A percentile compares a stretch with the other conserved stretches of the same genome.
Evolutionary conservation across 2,329 filamentous ascomycete species (phyloP).

Genomic region (Thelonectria olida): DNA sequence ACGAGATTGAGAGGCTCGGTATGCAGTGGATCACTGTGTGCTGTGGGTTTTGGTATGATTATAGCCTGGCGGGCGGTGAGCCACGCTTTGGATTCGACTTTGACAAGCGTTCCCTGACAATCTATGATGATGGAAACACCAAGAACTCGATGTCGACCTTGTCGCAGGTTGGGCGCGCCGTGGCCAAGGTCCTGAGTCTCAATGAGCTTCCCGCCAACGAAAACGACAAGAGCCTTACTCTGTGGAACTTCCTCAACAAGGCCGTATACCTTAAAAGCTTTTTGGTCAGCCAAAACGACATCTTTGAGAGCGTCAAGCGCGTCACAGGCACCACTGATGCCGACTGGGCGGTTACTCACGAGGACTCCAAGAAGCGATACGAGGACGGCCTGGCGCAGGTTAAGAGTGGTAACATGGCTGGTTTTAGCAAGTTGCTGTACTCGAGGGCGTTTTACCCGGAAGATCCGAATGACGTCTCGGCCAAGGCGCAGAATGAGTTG

Average conservation of each 20-base stretch:
- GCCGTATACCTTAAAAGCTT: conserved; percentile 64
- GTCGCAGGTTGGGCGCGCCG: conserved; percentile 62
- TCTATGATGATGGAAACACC: conserved; percentile 60
- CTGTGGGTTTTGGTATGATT: conserved; percentile 65
- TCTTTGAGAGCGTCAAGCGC: conserved; percentile 67
- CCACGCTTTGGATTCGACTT: conserved; percentile 59
- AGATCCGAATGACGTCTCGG: conserved; percentile 44
- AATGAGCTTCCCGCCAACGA: conserved; percentile 51
- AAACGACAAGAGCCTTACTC: conserved; percentile 37
- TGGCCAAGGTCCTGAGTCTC: conserved; percentile 60
- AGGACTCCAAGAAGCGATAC: conserved; percentile 57
- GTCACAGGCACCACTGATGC: conserved; percentile 63
- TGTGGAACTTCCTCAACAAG: conserved; percentile 56
- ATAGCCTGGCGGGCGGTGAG: conserved; percentile 52
- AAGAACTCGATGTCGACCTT: conserved; percentile 55
- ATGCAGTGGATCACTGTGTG: conserved; percentile 58
- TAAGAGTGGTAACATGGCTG: conserved; percentile 50
- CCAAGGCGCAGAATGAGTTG: conserved; percentile 55
- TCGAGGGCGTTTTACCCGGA: conserved; percentile 57
- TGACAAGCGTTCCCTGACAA: conserved; percentile 48
- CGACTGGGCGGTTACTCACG: conserved; percentile 66
- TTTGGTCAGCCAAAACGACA: conserved; percentile 67
- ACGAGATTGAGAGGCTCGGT: conserved; percentile 52
- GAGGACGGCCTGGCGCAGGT: conserved; percentile 54
- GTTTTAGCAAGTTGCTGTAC: conserved; percentile 61